phyloP scores from a whole-genome alignment of 2,329 filamentous ascomycete species.

The Cercospora brassicicola region DNA sequence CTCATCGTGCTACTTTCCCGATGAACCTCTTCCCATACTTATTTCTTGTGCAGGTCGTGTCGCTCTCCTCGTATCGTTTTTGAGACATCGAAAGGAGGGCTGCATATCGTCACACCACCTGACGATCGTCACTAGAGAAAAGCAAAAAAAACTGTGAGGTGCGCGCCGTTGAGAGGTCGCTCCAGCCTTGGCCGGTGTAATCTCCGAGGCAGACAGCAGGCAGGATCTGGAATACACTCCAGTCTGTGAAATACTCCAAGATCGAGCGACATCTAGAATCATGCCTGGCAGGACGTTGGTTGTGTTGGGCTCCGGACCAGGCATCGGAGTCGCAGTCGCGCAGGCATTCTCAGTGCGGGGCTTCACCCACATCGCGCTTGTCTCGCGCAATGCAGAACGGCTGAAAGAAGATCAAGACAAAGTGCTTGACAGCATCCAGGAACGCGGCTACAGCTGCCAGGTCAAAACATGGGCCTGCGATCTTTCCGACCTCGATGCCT shows the following conservation, averaged over 20 bases:
- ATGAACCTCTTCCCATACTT: not conserved
- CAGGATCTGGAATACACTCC: not conserved
- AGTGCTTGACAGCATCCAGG: constrained; percentile 37
- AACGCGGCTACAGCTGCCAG: constrained; percentile 37
- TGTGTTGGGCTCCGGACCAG: constrained; percentile 52
- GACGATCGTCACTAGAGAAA: constrained; percentile 1
- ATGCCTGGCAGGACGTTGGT: constrained; percentile 37
- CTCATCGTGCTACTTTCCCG: not conserved
- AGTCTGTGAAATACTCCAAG: constrained; percentile 6
- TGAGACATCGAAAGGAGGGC: not conserved
- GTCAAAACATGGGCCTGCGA: constrained; percentile 51
- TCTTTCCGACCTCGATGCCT: constrained; percentile 43
- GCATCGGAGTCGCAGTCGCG: constrained; percentile 49
- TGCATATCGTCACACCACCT: not conserved
- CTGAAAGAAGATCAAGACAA: constrained; percentile 40
- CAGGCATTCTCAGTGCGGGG: constrained; percentile 46
- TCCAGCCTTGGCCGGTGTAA: not conserved
- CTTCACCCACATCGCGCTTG: constrained; percentile 51
- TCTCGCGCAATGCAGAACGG: constrained; percentile 48
- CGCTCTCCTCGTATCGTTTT: not conserved
- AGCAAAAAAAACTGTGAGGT: not conserved
- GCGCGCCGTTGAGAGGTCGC: not conserved
- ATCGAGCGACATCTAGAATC: not conserved
- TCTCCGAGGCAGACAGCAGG: not conserved
- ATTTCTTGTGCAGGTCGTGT: not conserved